These are phyloP conservation scores for Cladorrhinum samala DNA, from an alignment of 495 filamentous ascomycete species.

Conservation along the genomic window DNA sequence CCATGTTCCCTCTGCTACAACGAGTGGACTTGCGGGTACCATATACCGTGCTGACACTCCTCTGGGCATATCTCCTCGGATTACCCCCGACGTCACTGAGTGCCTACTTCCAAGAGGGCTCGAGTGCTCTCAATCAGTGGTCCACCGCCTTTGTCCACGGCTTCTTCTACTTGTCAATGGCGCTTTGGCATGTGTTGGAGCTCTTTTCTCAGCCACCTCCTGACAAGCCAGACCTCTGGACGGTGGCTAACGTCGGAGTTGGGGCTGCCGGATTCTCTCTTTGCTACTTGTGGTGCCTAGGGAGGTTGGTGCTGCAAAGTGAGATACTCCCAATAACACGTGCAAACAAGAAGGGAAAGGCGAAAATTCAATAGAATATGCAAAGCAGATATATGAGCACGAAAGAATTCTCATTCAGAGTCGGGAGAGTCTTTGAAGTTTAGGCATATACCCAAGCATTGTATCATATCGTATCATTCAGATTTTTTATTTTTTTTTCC, in stretches of 20 bases:
- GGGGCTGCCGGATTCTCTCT: slow-evolving; percentile 79
- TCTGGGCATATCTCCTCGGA: slow-evolving; percentile 88
- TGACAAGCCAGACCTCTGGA: slow-evolving; percentile 86
- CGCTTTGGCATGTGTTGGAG: slow-evolving; percentile 73
- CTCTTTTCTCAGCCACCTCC: slow-evolving; percentile 57
- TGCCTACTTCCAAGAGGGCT: slow-evolving; percentile 51
- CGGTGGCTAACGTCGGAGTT: slow-evolving; percentile 79
- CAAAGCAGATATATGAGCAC: neutral
- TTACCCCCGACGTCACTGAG: slow-evolving; percentile 70
- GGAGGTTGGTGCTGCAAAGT: slow-evolving; percentile 60
- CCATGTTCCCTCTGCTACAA: slow-evolving; percentile 82
- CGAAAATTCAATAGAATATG: slow-evolving; percentile 31
- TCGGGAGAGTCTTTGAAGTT: neutral
- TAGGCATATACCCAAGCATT: neutral
- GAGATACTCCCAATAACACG: slow-evolving; percentile 28
- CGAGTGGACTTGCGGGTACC: slow-evolving; percentile 79
- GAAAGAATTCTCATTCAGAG: neutral
- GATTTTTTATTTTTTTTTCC: neutral
- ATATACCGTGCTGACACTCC: slow-evolving; percentile 71
- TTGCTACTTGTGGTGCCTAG: slow-evolving; percentile 86
- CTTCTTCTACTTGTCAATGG: slow-evolving; percentile 68
- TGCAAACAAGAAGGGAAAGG: slow-evolving; percentile 26
- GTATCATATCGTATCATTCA: neutral
- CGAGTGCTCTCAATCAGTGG: slow-evolving; percentile 41
- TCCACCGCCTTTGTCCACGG: slow-evolving; percentile 63